Conservation (phyloP, 495 filamentous ascomycete genomes). For the Podospora australis region DNA sequence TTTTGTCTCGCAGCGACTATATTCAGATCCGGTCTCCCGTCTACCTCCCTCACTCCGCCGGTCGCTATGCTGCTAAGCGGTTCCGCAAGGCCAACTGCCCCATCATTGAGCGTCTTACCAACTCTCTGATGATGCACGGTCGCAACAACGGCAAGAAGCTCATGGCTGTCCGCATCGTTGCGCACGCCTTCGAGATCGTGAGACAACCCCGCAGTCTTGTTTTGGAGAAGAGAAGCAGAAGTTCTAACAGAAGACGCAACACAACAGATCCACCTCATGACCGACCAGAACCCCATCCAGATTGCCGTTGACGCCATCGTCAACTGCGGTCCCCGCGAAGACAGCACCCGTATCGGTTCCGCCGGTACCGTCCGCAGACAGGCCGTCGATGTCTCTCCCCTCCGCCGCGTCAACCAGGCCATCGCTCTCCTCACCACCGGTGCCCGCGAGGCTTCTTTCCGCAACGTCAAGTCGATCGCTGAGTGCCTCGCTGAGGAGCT, state of each 20-base stretch:
- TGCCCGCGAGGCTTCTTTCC: conserved; percentile 94
- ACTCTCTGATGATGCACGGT: conserved; percentile 99
- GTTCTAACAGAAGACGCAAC: conserved; percentile 2
- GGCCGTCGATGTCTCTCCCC: conserved; percentile 98
- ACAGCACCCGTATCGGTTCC: conserved; percentile 97
- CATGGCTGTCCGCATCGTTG: conserved; percentile 98
- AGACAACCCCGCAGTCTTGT: conserved; percentile 24
- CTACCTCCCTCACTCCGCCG: conserved; percentile 97
- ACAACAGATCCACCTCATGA: conserved; percentile 95
- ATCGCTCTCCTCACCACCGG: conserved; percentile 96
- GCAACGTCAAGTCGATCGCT: conserved; percentile 96
- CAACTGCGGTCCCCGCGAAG: conserved; percentile 99
- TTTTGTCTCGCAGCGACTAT: conserved; percentile 73
- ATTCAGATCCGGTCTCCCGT: conserved; percentile 98
- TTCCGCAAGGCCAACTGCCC: conserved; percentile 99
- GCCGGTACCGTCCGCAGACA: conserved; percentile 99
- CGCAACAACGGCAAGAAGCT: conserved; percentile 99
- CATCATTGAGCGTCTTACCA: conserved; percentile 99
- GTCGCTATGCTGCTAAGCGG: conserved; percentile 97
- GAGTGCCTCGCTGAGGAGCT: conserved; percentile 99
- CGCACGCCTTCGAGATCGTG: conserved; percentile 98
- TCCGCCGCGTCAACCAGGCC: conserved; percentile 99
- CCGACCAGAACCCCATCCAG: conserved; percentile 99
- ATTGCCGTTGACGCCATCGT: conserved; percentile 98
- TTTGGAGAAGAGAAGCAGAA: background rate